Conservation (phyloP, 306 rosid genomes). For the Neltuma alba region DNA sequence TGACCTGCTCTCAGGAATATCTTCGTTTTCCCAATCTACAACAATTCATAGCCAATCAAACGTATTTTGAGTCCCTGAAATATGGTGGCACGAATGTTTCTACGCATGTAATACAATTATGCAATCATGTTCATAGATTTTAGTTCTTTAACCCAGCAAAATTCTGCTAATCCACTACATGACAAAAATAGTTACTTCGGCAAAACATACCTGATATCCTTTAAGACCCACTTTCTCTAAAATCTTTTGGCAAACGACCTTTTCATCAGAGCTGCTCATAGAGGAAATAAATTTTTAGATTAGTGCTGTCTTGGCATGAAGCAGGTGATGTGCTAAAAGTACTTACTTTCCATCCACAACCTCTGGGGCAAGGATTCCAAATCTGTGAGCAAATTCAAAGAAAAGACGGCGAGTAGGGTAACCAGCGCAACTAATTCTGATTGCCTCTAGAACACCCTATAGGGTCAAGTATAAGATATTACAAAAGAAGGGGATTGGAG, state of each 20-base stretch:
- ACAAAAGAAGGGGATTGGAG: slow-evolving; percentile 25
- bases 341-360: slow-evolving; percentile 75
- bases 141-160: slow-evolving; percentile 24
- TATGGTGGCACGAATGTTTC: slow-evolving; percentile 33
- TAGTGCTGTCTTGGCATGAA: slow-evolving; percentile 36
- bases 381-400: slow-evolving; percentile 84
- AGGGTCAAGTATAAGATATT: slow-evolving; percentile 33
- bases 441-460: slow-evolving; percentile 99
- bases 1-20: slow-evolving; percentile 98
- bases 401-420: slow-evolving; percentile 95
- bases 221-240: slow-evolving; percentile 86
- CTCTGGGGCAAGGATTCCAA: slow-evolving; percentile 88
- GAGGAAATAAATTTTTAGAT: slow-evolving; percentile 39
- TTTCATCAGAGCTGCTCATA: slow-evolving; percentile 78
- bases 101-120: slow-evolving; percentile 26
- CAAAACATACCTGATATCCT: slow-evolving; percentile 87
- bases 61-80: slow-evolving; percentile 30
- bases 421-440: slow-evolving; percentile 98
- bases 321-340: slow-evolving; percentile 32
- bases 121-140: slow-evolving; percentile 28
- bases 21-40: slow-evolving; percentile 96
- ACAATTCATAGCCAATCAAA: slow-evolving; percentile 39
- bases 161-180: too few species aligned
- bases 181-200: slow-evolving; percentile 22
- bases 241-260: slow-evolving; percentile 74